Percentiles rank a stretch among this genome's conserved stretches.
Evolutionary conservation across 495 filamentous ascomycete species (phyloP).

Genomic region (Penicillium desertorum): DNA sequence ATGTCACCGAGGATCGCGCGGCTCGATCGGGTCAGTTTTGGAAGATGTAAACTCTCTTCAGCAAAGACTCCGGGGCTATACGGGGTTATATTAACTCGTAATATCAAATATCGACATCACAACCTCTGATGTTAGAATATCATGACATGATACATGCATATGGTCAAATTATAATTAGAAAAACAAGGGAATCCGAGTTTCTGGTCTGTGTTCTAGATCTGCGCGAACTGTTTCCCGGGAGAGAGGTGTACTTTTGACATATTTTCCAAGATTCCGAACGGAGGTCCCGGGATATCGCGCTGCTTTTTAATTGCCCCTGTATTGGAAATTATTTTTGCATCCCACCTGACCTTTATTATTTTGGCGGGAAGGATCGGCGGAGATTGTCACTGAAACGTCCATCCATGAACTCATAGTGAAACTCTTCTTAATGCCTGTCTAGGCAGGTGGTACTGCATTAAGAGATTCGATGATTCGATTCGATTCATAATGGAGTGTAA

Average conservation of each 20-base stretch:
- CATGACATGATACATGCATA: constrained; percentile 2
- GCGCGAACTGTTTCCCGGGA: constrained; percentile 1
- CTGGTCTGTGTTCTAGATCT: constrained; percentile 9
- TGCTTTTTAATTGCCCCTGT: neutral
- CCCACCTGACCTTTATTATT: constrained; percentile 8
- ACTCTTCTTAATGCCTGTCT: neutral
- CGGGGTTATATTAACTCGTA: neutral
- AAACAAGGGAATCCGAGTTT: neutral
- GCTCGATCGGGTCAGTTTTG: neutral
- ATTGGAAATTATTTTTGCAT: neutral
- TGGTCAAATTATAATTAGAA: constrained; percentile 2
- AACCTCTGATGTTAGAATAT: neutral
- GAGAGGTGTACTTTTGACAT: constrained; percentile 7
- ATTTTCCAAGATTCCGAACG: constrained; percentile 1
- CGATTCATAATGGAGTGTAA: neutral
- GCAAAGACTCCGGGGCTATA: neutral
- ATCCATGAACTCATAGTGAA: neutral
- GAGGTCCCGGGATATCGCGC: neutral
- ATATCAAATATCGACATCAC: neutral
- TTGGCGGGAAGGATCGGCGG: constrained; percentile 2
- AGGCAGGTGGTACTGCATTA: constrained; percentile 7
- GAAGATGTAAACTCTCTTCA: neutral
- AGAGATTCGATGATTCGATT: constrained; percentile 2
- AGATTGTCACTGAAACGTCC: neutral
- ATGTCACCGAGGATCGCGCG: neutral